Conservation (phyloP, 345 rosid genomes). For the Dipteronia dyeriana region DNA sequence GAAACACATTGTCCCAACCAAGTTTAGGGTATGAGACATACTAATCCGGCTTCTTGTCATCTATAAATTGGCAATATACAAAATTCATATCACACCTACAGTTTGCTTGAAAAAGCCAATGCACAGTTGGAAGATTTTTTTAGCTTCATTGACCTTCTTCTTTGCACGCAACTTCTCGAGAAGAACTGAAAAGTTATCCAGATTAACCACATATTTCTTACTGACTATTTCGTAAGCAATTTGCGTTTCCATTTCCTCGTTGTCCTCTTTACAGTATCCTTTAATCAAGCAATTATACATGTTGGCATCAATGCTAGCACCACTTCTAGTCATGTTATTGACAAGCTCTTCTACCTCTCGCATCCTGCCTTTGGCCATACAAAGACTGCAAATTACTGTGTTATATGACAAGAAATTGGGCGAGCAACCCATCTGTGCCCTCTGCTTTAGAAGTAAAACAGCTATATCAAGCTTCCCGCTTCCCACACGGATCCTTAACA, state of each 20-base stretch:
- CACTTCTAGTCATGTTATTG: constrained; percentile 27
- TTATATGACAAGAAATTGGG: constrained; percentile 35
- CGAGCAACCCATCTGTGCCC: constrained; percentile 29
- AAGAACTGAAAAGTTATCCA: constrained; percentile 31
- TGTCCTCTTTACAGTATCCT: constrained; percentile 31
- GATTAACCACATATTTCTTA: constrained; percentile 22
- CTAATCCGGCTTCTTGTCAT: too few relatives aligned
- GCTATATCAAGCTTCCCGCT: constrained; percentile 30
- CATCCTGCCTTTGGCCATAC: constrained; percentile 33
- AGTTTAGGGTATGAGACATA: too few relatives aligned
- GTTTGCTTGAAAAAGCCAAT: too few relatives aligned
- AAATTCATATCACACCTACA: too few relatives aligned
- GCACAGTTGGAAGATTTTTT: constrained; percentile 27
- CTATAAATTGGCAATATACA: too few relatives aligned
- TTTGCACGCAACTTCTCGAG: constrained; percentile 25
- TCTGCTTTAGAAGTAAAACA: constrained; percentile 29
- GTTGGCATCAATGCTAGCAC: constrained; percentile 25
- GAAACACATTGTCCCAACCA: too few relatives aligned
- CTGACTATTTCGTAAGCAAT: constrained; percentile 27
- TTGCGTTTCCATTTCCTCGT: constrained; percentile 24
- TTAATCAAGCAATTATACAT: constrained; percentile 30
- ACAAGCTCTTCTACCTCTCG: constrained; percentile 30
- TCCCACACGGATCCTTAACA: constrained; percentile 32
- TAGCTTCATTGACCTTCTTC: constrained; percentile 21
- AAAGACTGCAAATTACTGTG: constrained; percentile 33